Base-by-base conservation (phyloP, 805 yeast species). In the Wickerhamomyces subpelliculosus region DNA sequence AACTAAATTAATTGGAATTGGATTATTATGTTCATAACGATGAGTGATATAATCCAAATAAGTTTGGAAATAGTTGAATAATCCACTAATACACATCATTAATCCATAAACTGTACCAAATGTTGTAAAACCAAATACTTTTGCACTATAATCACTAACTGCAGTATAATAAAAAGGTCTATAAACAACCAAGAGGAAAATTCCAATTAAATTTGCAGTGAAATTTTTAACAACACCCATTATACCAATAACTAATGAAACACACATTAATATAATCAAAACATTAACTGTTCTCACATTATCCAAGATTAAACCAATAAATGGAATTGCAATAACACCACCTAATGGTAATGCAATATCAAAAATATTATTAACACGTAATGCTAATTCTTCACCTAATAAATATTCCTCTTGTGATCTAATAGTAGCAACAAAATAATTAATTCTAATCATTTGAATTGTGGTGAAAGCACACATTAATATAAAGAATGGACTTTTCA, bases 131-230 rank as follows among this genome's bases (percentile, higher is more conserved):
- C 97, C 97, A 64, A 90, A 89, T 24, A 89, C 90, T 57, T 89
- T 89, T 22, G 95, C 94, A 52, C 88, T 75, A 58, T 80, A 87
- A 60, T 90, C 97, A 2, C 95, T 84, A 7, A 88, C 86, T 2
- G 94, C 85, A 2, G 97, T 89, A 61, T 89, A 90, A 55, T 84
- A 88, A 54, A 89, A 84, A 10, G 97, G 96, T 58, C 97, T 72
- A 61, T 84, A 88, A 2, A 84, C 67, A 10, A 87, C 97, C 47
- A 89, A 64, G 23, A 84, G 46, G 2, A 78, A 48, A 31, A 89
- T 83, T 3, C 95, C 95, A 1, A 73, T 32, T 33, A 83, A 69
- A 30, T 89, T 88, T 2, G 75, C 68, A 1, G 23, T 9, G 27
- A 60, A 44, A 34, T 49, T 46, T 4, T 81, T 67, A 26, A 84